Evolutionary conservation across 805 yeast species (phyloP).

Genomic region (Lachancea mirantina): DNA sequence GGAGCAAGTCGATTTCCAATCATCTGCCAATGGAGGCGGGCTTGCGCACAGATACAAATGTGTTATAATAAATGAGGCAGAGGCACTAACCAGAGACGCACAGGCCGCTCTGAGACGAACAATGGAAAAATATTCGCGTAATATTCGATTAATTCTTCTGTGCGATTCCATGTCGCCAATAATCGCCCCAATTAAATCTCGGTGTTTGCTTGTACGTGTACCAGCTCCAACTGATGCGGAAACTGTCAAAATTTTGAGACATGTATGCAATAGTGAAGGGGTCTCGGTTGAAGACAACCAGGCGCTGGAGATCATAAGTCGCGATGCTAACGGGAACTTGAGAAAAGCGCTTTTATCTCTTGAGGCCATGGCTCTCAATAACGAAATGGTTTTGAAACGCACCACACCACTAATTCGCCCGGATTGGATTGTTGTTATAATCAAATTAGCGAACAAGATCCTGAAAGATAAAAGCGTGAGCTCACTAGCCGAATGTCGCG

Average conservation of each 20-base stretch:
- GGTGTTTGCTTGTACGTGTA: slow-evolving; percentile 81
- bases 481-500: slow-evolving; percentile 47
- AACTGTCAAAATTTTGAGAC: slow-evolving; percentile 45
- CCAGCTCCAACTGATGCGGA: slow-evolving; percentile 70
- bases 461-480: slow-evolving; percentile 58
- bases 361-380: slow-evolving; percentile 75
- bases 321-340: slow-evolving; percentile 58
- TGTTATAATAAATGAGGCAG: slow-evolving; percentile 88
- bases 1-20: slow-evolving; percentile 80
- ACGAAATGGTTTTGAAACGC: slow-evolving; percentile 40
- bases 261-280: slow-evolving; percentile 53
- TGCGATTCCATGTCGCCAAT: slow-evolving; percentile 89
- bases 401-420: slow-evolving; percentile 54
- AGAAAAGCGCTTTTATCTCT: slow-evolving; percentile 70
- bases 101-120: slow-evolving; percentile 94
- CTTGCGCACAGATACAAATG: slow-evolving; percentile 58
- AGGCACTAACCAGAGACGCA: slow-evolving; percentile 82
- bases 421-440: slow-evolving; percentile 87
- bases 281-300: slow-evolving; percentile 35
- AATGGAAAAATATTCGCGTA: slow-evolving; percentile 89
- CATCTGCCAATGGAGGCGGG: slow-evolving; percentile 31
- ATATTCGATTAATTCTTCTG: slow-evolving; percentile 74
- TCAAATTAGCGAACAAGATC: slow-evolving; percentile 54
- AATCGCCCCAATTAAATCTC: slow-evolving; percentile 88
- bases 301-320: slow-evolving; percentile 47